Evolutionary conservation across 805 yeast species (phyloP).

Genomic region (Saccharomyces kudriavzevii): DNA sequence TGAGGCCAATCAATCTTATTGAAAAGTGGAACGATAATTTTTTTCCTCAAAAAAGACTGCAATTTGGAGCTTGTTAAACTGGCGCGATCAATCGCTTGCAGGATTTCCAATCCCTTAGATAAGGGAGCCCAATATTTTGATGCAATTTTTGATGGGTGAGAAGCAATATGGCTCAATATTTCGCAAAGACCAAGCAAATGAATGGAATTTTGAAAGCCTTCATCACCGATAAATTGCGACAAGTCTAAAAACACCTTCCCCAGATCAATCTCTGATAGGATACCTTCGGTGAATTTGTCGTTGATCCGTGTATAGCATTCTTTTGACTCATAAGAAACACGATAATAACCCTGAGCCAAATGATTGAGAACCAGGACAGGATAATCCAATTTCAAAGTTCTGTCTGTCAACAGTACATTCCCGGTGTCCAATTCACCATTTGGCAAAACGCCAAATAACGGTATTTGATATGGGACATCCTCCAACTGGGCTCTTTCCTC

Average conservation of each 20-base stretch:
- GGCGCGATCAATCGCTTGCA: constrained; percentile 16
- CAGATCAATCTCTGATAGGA: constrained; percentile 23
- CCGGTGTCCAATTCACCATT: constrained; percentile 14
- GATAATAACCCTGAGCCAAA: constrained; percentile 36
- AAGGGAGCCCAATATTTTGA: constrained; percentile 21
- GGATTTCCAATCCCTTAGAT: constrained; percentile 20
- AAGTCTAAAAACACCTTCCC: constrained; percentile 32
- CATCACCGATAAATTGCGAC: constrained; percentile 25
- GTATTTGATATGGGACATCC: constrained; percentile 55
- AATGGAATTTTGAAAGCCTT: constrained; percentile 17
- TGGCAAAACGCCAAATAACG: constrained; percentile 33
- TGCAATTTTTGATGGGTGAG: not conserved
- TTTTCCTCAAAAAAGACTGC: not conserved
- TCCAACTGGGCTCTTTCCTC: constrained; percentile 33
- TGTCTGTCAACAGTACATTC: constrained; percentile 24
- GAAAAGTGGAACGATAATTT: constrained; percentile 15
- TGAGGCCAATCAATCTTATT: constrained; percentile 33
- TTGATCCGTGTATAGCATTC: constrained; percentile 23
- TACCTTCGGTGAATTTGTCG: constrained; percentile 11
- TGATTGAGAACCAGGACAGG: constrained; percentile 17
- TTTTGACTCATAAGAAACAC: constrained; percentile 38
- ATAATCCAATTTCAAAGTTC: constrained; percentile 16
- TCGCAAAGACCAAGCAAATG: constrained; percentile 25
- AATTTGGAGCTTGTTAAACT: constrained; percentile 2
- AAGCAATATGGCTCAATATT: constrained; percentile 16